Conservation (phyloP, 352 stramenopile species). For the Stramenopiles sp. region DNA sequence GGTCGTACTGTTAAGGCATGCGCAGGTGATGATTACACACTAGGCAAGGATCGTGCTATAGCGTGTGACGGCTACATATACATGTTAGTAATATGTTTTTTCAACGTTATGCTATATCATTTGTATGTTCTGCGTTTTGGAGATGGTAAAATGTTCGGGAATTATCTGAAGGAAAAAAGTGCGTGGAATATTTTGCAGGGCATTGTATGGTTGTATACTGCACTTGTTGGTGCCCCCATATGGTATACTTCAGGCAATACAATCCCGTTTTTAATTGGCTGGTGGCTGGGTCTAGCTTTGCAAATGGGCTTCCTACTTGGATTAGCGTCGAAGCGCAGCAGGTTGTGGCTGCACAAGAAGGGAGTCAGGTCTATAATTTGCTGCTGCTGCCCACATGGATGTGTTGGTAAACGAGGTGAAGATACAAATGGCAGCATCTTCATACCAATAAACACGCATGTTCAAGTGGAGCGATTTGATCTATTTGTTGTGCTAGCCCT, state of each 20-base stretch:
- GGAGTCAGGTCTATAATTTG: neutral
- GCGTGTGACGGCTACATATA: neutral
- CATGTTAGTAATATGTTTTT: neutral
- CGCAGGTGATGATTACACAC: neutral
- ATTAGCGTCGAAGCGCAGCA: neutral
- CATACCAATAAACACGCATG: neutral
- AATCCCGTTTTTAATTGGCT: neutral
- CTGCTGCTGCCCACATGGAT: neutral
- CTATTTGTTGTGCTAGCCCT: neutral
- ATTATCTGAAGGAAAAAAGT: neutral
- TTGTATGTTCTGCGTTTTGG: neutral
- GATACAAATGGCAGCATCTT: neutral
- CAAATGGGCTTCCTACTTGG: neutral
- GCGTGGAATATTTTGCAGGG: neutral
- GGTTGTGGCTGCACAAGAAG: neutral
- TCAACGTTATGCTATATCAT: neutral
- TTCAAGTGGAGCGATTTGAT: neutral
- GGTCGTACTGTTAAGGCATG: neutral
- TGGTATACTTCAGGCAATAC: neutral
- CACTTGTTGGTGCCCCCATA: neutral
- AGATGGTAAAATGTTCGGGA: neutral
- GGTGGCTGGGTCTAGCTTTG: neutral
- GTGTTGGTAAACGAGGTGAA: neutral
- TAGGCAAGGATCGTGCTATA: neutral
- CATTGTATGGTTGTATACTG: neutral